These are phyloP conservation scores for Choanephora cucurbitarum DNA, from an alignment of 371 early-diverging fungal species.

Conservation along the genomic window DNA sequence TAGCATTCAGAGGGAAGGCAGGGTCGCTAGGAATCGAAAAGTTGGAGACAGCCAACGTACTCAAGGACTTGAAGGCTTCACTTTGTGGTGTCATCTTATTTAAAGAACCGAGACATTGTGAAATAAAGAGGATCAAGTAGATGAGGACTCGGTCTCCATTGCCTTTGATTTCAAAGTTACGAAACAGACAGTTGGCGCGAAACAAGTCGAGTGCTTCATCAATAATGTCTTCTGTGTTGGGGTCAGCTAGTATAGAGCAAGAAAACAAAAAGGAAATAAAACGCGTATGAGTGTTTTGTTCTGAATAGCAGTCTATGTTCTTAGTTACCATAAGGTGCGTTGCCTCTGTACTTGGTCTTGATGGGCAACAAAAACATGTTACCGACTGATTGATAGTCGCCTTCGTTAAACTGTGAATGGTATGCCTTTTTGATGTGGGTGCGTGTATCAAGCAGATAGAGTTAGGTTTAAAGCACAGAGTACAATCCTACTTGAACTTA, in stretches of 20 bases:
- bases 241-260: slow-evolving; percentile 46
- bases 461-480: no score
- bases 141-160: slow-evolving; percentile 91
- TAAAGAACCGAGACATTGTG: slow-evolving; percentile 80
- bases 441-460: no score
- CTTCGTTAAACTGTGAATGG: slow-evolving; percentile 87
- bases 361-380: slow-evolving; percentile 89
- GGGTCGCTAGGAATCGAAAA: slow-evolving; percentile 95
- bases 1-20: slow-evolving; percentile 85
- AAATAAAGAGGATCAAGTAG: slow-evolving; percentile 91
- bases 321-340: slow-evolving; percentile 72
- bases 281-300: no score
- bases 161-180: slow-evolving; percentile 98
- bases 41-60: slow-evolving; percentile 82
- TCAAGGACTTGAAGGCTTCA: slow-evolving; percentile 77
- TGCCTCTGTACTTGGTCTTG: slow-evolving; percentile 86
- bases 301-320: no score
- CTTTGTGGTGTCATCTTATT: slow-evolving; percentile 62
- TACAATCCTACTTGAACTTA: no score
- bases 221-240: slow-evolving; percentile 79
- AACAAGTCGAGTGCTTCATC: slow-evolving; percentile 93
- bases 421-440: no score
- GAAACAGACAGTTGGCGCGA: slow-evolving; percentile 95
- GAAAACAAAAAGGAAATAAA: neutral
- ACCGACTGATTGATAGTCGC: slow-evolving; percentile 75